Evolutionary conservation across 1,284 basidiomycete genomes (phyloP), one percentile per base, ranked within the genome.

Genomic region (Cryptococcus neoformans): DNA sequence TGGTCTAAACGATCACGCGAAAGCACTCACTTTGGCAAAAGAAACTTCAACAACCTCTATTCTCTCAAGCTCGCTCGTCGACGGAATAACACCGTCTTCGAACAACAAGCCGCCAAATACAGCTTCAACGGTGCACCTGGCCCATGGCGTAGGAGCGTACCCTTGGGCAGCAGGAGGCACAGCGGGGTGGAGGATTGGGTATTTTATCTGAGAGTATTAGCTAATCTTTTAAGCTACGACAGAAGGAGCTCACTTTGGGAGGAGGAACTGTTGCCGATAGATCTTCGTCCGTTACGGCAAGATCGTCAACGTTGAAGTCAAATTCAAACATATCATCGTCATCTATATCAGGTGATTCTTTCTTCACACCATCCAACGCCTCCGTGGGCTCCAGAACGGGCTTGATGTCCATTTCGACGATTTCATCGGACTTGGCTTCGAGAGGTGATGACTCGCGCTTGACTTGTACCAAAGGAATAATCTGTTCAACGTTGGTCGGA

Each of bases 291-390:
- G 21, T 17, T 72, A 58, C 44, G 54, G 60, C 11, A 68, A 64
- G 1, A 71, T 70, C 74, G 2, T 60, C 61, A 10, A 75, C 48
- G 47, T 74, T 73, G 58, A 72, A 68, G 41, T 72, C 70, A 17
- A 67, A 67, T 36, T 66, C 62, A 51, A 69, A 73, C n/a, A 66
- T 34, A 41, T 67, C 65, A 28, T 69, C 66, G 42, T 63, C 62
- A 4, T 51, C 56, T 4, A 64, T 41, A 10, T 50, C 52, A 10
- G 54, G 50, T 56, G 49, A 34, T 6, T 49, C 36, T 35, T 51
- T 37, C 9, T 44, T 53, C 12, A 50, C 11, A 10, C 55, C 53
- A 14, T 37, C 28, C 28, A 28, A 6, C 16, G 56, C 48, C 6
- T 7, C 6, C 4, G 8, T 6, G 10, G 21, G 2, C 0, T 45